phyloP scores from a whole-genome alignment of 768 basidiomycete genomes.

The Lentinula aciculospora region DNA sequence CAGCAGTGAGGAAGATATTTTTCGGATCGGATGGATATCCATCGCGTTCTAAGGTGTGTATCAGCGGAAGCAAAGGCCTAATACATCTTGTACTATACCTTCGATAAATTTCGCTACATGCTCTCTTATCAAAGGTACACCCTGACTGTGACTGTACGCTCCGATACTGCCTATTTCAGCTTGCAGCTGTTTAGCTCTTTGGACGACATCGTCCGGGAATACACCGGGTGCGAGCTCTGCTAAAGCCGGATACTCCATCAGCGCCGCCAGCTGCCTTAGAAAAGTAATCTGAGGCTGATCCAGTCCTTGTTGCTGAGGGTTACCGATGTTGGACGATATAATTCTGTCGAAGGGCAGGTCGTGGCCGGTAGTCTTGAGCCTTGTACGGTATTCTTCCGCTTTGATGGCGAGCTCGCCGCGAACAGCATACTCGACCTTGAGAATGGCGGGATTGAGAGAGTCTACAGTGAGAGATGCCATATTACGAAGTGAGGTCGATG shows the following conservation, averaged over 20 bases:
- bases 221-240: constrained; percentile 67
- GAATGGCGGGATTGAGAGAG: constrained; percentile 77
- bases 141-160: constrained; percentile 95
- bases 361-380: constrained; percentile 52
- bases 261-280: constrained; percentile 85
- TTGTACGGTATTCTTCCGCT: constrained; percentile 75
- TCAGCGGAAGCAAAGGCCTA: not conserved
- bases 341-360: constrained; percentile 76
- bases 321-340: constrained; percentile 96
- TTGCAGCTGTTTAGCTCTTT: constrained; percentile 75
- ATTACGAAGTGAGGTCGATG: not conserved
- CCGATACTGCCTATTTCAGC: constrained; percentile 88
- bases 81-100: constrained; percentile 38
- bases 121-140: constrained; percentile 81
- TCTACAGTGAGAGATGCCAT: constrained; percentile 62
- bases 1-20: constrained; percentile 91
- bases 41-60: constrained; percentile 59
- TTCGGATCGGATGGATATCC: constrained; percentile 78
- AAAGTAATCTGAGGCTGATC: constrained; percentile 93
- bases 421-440: constrained; percentile 93
- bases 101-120: constrained; percentile 87
- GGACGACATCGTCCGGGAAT: constrained; percentile 84
- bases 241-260: constrained; percentile 89
- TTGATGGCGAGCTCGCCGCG: constrained; percentile 96
- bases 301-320: constrained; percentile 93